Conservation (phyloP, 345 rosid genomes). For the Gossypium mustelinum region DNA sequence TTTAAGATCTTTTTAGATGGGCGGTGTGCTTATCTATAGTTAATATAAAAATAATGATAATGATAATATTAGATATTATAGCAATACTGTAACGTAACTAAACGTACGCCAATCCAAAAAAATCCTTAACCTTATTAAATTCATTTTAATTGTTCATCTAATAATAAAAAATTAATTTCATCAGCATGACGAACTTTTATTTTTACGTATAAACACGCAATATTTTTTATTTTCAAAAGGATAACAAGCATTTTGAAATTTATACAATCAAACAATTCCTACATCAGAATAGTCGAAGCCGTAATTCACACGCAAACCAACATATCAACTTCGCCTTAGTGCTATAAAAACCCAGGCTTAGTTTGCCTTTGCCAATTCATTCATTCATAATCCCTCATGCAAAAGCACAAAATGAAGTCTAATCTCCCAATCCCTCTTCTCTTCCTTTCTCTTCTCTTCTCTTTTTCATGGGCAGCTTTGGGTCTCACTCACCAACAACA, state of each 20-base stretch:
- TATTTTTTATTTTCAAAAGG: too few species aligned
- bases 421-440: background rate
- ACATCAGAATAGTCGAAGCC: too few species aligned
- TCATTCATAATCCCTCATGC: background rate
- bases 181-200: too few species aligned
- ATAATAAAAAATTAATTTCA: too few species aligned
- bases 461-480: background rate
- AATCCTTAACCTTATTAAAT: too few species aligned
- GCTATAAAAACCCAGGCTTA: background rate
- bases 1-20: rapidly evolving
- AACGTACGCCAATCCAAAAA: too few species aligned
- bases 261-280: too few species aligned
- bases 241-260: too few species aligned
- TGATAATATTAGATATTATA: rapidly evolving
- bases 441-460: background rate
- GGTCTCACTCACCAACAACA: background rate
- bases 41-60: too few species aligned
- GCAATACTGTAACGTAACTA: rapidly evolving
- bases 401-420: background rate
- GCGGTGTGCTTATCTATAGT: rapidly evolving
- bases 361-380: background rate
- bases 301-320: too few species aligned
- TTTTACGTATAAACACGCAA: too few species aligned
- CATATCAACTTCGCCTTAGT: background rate
- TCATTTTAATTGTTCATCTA: too few species aligned